These are phyloP conservation scores for Mytilinidion resinicola DNA, from an alignment of 495 filamentous ascomycete species.

Conservation along the genomic window DNA sequence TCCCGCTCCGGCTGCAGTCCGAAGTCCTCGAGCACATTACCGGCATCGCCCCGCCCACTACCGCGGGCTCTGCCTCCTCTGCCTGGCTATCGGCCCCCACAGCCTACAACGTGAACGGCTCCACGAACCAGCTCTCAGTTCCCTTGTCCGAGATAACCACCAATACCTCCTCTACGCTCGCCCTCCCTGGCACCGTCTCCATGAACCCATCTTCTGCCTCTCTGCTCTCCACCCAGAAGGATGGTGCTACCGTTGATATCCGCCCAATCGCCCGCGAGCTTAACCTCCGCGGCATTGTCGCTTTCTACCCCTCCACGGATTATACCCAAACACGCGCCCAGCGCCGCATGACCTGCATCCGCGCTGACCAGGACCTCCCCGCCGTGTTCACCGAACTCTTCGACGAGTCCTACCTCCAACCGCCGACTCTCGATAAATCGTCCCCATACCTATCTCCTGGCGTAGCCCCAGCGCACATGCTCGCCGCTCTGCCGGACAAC, in stretches of 20 bases:
- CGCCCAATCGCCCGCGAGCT: slow-evolving; percentile 25
- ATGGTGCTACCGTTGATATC: slow-evolving; percentile 13
- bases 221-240: slow-evolving; percentile 19
- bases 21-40: slow-evolving; percentile 31
- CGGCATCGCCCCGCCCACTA: background rate
- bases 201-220: slow-evolving; percentile 21
- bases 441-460: slow-evolving; percentile 61
- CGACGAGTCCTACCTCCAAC: slow-evolving; percentile 72
- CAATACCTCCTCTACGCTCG: background rate
- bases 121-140: background rate
- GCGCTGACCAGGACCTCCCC: slow-evolving; percentile 68
- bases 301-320: slow-evolving; percentile 82
- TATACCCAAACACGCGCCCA: slow-evolving; percentile 69
- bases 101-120: too few relatives aligned
- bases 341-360: slow-evolving; percentile 57
- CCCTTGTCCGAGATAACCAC: background rate
- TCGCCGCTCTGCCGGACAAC: slow-evolving; percentile 53
- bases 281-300: slow-evolving; percentile 53
- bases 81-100: background rate
- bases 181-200: slow-evolving; percentile 8
- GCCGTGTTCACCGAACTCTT: slow-evolving; percentile 75
- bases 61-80: background rate
- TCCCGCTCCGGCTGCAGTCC: slow-evolving; percentile 59
- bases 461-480: slow-evolving; percentile 48
- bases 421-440: slow-evolving; percentile 44